phyloP scores from a whole-genome alignment of 495 filamentous ascomycete genomes.

The Copromyces sp. region DNA sequence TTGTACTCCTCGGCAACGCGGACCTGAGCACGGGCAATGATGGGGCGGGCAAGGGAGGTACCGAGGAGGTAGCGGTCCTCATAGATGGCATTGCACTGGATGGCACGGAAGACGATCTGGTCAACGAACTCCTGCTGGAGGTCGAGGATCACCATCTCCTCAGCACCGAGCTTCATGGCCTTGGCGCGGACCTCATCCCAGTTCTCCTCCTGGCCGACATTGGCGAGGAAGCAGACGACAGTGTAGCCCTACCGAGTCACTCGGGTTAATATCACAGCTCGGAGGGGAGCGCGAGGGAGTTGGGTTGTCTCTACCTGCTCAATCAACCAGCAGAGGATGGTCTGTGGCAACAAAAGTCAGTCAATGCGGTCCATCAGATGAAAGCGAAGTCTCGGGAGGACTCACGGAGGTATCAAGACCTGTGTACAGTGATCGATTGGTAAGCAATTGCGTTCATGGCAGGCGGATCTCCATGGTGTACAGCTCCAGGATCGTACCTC shows the following conservation, averaged over 20 bases:
- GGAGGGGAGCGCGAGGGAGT: neutral
- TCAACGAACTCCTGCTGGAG: conserved; percentile 72
- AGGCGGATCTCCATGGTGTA: neutral
- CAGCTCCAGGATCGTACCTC: conserved; percentile 19
- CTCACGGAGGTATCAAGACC: conserved; percentile 53
- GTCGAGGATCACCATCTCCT: conserved; percentile 52
- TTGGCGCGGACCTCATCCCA: conserved; percentile 46
- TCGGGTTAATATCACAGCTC: conserved; percentile 32
- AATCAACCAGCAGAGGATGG: conserved; percentile 50
- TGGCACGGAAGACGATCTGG: conserved; percentile 77
- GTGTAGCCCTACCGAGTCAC: conserved; percentile 15
- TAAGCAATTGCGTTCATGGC: conserved; percentile 7
- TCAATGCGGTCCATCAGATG: neutral
- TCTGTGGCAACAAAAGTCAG: conserved; percentile 5
- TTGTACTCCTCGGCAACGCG: conserved; percentile 56
- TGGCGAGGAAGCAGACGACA: conserved; percentile 42
- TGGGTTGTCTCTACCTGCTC: conserved; percentile 34
- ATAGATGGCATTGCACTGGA: conserved; percentile 83
- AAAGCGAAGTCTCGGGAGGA: conserved; percentile 32
- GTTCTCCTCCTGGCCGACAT: conserved; percentile 44
- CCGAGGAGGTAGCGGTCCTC: conserved; percentile 73
- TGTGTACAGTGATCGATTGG: neutral
- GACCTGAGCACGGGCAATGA: conserved; percentile 73
- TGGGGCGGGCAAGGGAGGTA: conserved; percentile 74
- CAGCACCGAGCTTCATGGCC: conserved; percentile 60